Evolutionary conservation across 176 grass and related monocot genomes (phyloP), one percentile per base, ranked within the genome.

Genomic region (Phoenix roebelenii): DNA sequence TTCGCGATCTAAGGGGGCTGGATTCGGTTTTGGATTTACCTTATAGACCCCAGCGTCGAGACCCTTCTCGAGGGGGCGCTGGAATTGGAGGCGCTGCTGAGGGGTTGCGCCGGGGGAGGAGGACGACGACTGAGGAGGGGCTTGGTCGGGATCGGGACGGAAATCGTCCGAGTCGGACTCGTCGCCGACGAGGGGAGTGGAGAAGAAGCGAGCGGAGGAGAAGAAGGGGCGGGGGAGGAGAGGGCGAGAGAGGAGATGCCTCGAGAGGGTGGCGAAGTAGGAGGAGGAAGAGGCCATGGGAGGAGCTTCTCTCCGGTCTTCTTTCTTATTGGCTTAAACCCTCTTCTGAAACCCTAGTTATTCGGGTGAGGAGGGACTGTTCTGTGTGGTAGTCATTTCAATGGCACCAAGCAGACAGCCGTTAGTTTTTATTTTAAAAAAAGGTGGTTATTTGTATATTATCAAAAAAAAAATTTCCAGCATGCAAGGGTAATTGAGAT

Each of bases 31-130:
- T 9, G 35, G 35, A 44, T 22, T 48, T 55, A 90, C 82, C 82
- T 81, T 98, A 67, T 81, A 98, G 58, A 98, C 55, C 16, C 93
- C 93, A 0, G 68, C 81, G 65, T 98, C 93, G 56, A 98, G 79
- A 58, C 84, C 93, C 28, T 80, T 90, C 70, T 98, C 87, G 51
- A 98, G 87, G 17, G 67, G 76, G 16, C 87, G 84, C 29, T 58
- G 70, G n/a, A 25, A 55, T 16, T 29, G 49, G 7, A 1, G 4
- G 57, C 15, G 49, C 35, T 4, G 50, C 54, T 58, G 23, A 32
- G 49, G 20, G 4, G 17, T 51, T 9, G 25, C 56, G 12, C 17
- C 50, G 3, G n/a, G 24, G 20, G 62, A 60, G 69, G 76, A 64
- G 5, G 1, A 56, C 16, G 9, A 22, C 19, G 50, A 22, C 26